These are phyloP conservation scores for Asterella californica DNA, from an alignment of 225 moss, liverwort and hornwort genomes.

Conservation along the genomic window DNA sequence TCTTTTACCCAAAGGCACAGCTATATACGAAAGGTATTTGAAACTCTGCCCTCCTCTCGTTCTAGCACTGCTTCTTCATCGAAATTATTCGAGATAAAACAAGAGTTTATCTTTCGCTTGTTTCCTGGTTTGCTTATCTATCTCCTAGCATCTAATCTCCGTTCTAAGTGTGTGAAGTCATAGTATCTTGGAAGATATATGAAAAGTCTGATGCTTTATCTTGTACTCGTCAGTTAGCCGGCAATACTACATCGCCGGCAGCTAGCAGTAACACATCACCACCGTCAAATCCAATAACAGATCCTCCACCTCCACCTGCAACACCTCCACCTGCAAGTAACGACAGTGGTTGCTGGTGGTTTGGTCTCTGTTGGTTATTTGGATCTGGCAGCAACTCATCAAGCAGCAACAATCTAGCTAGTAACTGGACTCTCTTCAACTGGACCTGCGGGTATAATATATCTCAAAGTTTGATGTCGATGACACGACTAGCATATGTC, in stretches of 20 bases:
- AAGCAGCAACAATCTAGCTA: not conserved
- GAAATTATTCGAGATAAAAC: not conserved
- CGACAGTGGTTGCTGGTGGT: conserved; percentile 8
- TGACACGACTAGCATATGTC: too few relatives aligned
- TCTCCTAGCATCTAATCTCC: too few relatives aligned
- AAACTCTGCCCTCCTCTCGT: not conserved
- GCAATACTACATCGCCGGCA: not conserved
- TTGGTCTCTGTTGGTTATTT: conserved; percentile 18
- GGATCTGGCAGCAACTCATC: not conserved
- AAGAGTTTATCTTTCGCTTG: not conserved
- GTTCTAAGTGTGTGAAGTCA: too few relatives aligned
- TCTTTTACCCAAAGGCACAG: not conserved
- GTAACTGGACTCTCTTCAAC: conserved; percentile 11
- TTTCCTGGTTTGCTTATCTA: too few relatives aligned
- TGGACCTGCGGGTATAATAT: conserved; percentile 15
- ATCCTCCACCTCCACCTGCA: too few relatives aligned
- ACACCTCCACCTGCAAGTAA: not conserved
- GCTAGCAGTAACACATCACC: too few relatives aligned
- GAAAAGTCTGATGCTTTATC: not conserved
- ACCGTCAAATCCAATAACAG: too few relatives aligned
- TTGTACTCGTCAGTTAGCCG: not conserved
- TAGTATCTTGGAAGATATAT: not conserved
- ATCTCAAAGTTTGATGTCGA: too few relatives aligned
- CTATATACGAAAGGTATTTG: not conserved
- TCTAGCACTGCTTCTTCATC: not conserved